Conservation (phyloP, 306 rosid genomes). For the Begonia loranthoides region DNA sequence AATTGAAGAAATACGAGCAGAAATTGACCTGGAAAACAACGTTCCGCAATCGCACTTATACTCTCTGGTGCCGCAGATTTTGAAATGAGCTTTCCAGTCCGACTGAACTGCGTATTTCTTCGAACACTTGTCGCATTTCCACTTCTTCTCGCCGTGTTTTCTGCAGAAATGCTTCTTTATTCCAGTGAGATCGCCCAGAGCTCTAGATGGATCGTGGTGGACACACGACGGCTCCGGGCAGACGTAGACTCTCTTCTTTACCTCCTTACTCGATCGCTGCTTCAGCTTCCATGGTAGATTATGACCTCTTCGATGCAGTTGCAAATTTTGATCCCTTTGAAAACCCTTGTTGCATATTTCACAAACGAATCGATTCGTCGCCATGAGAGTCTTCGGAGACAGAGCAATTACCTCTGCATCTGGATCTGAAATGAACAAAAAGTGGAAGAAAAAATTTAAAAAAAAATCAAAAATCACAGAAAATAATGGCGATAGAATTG, state of each 20-base stretch:
- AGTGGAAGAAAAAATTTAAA: neutral
- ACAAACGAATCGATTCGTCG: constrained; percentile 50
- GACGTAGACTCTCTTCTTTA: constrained; percentile 46
- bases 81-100: constrained; percentile 95
- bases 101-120: constrained; percentile 96
- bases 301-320: constrained; percentile 56
- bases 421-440: constrained; percentile 30
- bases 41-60: constrained; percentile 95
- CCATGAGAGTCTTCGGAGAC: constrained; percentile 40
- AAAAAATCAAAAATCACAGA: neutral
- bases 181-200: constrained; percentile 53
- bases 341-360: constrained; percentile 60
- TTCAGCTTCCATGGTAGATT: constrained; percentile 53
- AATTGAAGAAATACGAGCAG: no score
- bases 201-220: constrained; percentile 47
- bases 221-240: constrained; percentile 48
- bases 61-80: constrained; percentile 80
- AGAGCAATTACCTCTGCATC: constrained; percentile 55
- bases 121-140: constrained; percentile 80
- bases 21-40: constrained; percentile 45
- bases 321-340: constrained; percentile 57
- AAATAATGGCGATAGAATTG: neutral
- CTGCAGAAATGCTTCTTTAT: constrained; percentile 59
- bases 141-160: constrained; percentile 58
- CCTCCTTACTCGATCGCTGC: constrained; percentile 46